A percentile compares a stretch with the other conserved stretches of the same genome.
phyloP scores from a whole-genome alignment of 805 yeast species.

The Ogataea trehalophila region DNA sequence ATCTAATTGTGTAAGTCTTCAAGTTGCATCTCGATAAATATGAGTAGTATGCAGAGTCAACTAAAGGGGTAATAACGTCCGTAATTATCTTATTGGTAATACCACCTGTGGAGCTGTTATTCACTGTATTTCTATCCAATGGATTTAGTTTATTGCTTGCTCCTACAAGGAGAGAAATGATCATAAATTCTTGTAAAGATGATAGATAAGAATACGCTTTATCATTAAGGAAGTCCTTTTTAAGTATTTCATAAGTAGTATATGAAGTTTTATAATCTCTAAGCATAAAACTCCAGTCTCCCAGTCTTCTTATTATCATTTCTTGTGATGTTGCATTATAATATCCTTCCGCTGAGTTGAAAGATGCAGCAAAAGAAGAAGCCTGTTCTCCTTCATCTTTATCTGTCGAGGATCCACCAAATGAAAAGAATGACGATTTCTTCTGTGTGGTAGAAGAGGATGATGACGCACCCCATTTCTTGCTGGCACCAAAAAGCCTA shows the following conservation, averaged over 20 bases:
- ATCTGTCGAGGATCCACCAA: conserved; percentile 13
- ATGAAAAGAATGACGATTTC: conserved; percentile 29
- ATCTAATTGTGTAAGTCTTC: conserved; percentile 65
- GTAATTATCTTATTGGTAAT: conserved; percentile 42
- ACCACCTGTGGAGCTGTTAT: conserved; percentile 28
- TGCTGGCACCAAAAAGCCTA: conserved; percentile 59
- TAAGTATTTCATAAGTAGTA: conserved; percentile 74
- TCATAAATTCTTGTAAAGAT: conserved; percentile 84
- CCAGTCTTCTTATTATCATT: conserved; percentile 72
- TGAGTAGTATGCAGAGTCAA: conserved; percentile 72
- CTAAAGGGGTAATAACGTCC: conserved; percentile 52
- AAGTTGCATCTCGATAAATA: conserved; percentile 67
- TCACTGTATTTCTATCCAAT: conserved; percentile 20
- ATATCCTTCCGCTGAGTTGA: conserved; percentile 47
- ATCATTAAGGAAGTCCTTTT: conserved; percentile 70
- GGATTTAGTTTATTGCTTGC: conserved; percentile 43
- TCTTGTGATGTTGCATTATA: conserved; percentile 65
- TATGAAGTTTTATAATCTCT: conserved; percentile 83
- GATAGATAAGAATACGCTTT: conserved; percentile 81
- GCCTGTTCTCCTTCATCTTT: conserved; percentile 7
- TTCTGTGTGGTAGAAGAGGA: conserved; percentile 17
- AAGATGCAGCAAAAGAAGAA: conserved; percentile 24
- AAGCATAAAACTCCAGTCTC: conserved; percentile 91
- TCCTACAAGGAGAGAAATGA: conserved; percentile 64
- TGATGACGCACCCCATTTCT: conserved; percentile 43